A percentile compares a stretch with the other conserved stretches of the same genome.
Conservation (phyloP, 192 early-diverging fungal species). For the Powellomyces hirtus region DNA sequence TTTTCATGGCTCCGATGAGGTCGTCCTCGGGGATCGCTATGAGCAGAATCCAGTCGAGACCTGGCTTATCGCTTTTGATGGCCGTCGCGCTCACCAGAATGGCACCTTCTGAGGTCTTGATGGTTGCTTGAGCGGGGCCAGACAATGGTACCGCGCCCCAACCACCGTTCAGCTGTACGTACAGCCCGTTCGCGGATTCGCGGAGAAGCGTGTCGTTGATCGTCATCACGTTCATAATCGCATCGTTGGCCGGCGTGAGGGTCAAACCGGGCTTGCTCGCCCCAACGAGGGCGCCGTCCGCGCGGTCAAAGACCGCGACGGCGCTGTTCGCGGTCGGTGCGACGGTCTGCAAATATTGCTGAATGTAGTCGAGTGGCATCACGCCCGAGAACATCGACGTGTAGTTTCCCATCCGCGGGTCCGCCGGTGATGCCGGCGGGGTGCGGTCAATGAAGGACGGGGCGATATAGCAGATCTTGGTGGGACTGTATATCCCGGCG, state of each 20-base stretch:
- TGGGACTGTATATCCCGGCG: background rate
- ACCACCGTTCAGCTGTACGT: background rate
- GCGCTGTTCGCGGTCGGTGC: background rate
- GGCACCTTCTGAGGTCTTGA: background rate
- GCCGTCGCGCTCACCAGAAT: background rate
- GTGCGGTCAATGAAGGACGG: background rate
- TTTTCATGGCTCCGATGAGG: conserved; percentile 4
- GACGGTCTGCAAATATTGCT: background rate
- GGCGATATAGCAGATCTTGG: background rate
- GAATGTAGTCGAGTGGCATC: background rate
- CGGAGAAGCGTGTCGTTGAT: background rate
- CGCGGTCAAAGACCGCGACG: background rate
- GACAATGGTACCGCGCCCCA: background rate
- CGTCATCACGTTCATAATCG: background rate
- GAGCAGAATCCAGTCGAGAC: background rate
- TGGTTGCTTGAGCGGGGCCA: background rate
- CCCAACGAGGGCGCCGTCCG: background rate
- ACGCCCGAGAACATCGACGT: background rate
- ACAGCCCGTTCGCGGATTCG: background rate
- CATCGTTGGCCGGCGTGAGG: background rate
- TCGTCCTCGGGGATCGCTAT: conserved; percentile 11
- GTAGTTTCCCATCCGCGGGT: background rate
- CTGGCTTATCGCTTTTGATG: background rate
- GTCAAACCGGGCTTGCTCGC: background rate
- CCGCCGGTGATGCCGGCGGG: background rate